Evolutionary conservation across 2,329 filamentous ascomycete genomes (phyloP).

Genomic region (Aspergillus fructus): DNA sequence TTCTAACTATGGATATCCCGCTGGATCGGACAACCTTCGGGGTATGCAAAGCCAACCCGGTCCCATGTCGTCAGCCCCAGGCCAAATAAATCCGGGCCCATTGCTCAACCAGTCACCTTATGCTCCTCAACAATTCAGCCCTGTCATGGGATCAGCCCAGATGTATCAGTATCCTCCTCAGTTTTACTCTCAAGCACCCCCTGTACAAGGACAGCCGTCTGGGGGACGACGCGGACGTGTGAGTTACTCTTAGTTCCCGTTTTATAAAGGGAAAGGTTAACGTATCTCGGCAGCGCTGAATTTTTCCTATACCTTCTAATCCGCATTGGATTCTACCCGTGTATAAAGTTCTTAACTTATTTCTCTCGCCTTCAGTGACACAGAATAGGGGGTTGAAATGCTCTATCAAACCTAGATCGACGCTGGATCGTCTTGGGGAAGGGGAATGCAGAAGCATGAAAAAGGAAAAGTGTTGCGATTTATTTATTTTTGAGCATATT

Average conservation of each 20-base stretch:
- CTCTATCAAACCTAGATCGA: slow-evolving; percentile 32
- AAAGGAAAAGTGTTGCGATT: slow-evolving; percentile 20
- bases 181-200: slow-evolving; percentile 47
- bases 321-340: slow-evolving; percentile 31
- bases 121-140: slow-evolving; percentile 46
- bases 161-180: slow-evolving; percentile 57
- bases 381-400: slow-evolving; percentile 33
- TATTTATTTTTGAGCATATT: slow-evolving; percentile 16
- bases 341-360: slow-evolving; percentile 36
- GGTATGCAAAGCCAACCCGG: slow-evolving; percentile 39
- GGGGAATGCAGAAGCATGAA: slow-evolving; percentile 25
- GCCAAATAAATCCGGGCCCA: slow-evolving; percentile 39
- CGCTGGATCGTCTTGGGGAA: slow-evolving; percentile 42
- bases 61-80: slow-evolving; percentile 35
- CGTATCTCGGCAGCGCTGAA: slow-evolving; percentile 30
- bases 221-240: slow-evolving; percentile 56
- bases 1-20: slow-evolving; percentile 45
- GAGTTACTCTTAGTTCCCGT: slow-evolving; percentile 32
- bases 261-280: slow-evolving; percentile 13
- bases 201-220: slow-evolving; percentile 43
- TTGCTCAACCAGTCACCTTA: slow-evolving; percentile 52
- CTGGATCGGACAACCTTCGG: slow-evolving; percentile 40
- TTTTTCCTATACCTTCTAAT: slow-evolving; percentile 26
- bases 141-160: slow-evolving; percentile 42
- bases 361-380: slow-evolving; percentile 23